Base-by-base conservation (phyloP, 2,329 filamentous ascomycete genomes). In the Talaromyces sp. region DNA sequence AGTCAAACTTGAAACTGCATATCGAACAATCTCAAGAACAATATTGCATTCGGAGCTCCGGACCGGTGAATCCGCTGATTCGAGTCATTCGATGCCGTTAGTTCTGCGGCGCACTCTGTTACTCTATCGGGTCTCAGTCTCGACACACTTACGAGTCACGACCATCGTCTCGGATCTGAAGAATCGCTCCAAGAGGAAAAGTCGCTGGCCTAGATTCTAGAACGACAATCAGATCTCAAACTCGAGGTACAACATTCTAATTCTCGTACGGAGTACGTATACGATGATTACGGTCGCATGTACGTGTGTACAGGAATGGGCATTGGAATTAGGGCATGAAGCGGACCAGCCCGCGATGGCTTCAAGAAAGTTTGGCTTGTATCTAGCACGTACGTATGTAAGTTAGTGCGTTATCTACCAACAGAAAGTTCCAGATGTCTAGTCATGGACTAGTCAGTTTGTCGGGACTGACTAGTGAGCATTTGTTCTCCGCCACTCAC, bases 301-400 rank as follows among this genome's bases (percentile, higher is more conserved):
- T n/a, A n/a, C n/a, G n/a, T n/a, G n/a, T n/a, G n/a, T n/a, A n/a
- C n/a, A n/a, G n/a, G n/a, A n/a, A n/a, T n/a, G n/a, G n/a, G n/a
- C n/a, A n/a, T n/a, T n/a, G 31, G 31, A 38, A 11, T 31, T 53
- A 53, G 49, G 49, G 49, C 49, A 31, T 17, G 15, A 53, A 56
- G 53, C 53, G 53, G 53, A 56, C 53, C 53, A 56, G 53, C 31
- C 53, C 53, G 53, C 53, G 31, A 22, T 38, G 53, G 53, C 53
- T 56, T 56, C 53, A n/a, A 38, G 31, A 56, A 38, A 17, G 31
- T 56, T 54, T 56, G 29, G 51, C 51, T 34, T 22, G 51, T 19
- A 5, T n/a, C 40, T 43, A 43, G 38, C 38, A 47, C n/a, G 43
- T 13, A 19, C 13, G 38, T 47, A 13, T 51, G 8, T n/a, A 5